phyloP scores from a whole-genome alignment of 2,329 filamentous ascomycete species.

The Monilinia aucupariae region DNA sequence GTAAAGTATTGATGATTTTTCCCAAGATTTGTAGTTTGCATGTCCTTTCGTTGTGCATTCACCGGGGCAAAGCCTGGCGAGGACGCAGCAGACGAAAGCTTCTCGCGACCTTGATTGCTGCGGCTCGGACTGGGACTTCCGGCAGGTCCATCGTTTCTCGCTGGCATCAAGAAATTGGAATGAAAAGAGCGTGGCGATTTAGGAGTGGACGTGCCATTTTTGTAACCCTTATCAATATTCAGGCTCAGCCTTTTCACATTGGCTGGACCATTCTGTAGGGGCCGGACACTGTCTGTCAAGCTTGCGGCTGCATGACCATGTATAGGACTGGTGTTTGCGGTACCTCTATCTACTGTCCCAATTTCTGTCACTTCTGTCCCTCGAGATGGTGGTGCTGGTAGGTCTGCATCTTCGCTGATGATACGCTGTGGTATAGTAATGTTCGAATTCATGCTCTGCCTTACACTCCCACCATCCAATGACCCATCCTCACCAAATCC shows the following conservation, averaged over 20 bases:
- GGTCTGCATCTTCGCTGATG: conserved; percentile 45
- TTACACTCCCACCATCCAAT: conserved; percentile 43
- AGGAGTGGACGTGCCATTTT: conserved; percentile 46
- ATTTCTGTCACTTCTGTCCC: conserved; percentile 72
- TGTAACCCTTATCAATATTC: conserved; percentile 57
- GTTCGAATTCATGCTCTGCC: conserved; percentile 55
- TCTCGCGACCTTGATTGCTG: conserved; percentile 65
- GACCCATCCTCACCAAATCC: conserved; percentile 40
- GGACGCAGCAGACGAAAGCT: conserved; percentile 74
- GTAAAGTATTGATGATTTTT: conserved; percentile 89
- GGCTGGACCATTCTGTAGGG: conserved; percentile 45
- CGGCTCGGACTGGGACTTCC: conserved; percentile 48
- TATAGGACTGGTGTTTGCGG: conserved; percentile 69
- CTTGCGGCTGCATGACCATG: conserved; percentile 55
- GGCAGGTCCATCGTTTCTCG: conserved; percentile 47
- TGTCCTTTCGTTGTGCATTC: conserved; percentile 37
- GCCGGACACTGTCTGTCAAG: conserved; percentile 71
- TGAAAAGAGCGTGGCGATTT: conserved; percentile 73
- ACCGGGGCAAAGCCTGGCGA: conserved; percentile 58
- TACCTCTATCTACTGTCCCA: conserved; percentile 58
- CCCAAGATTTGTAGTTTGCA: conserved; percentile 43
- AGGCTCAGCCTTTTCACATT: conserved; percentile 44
- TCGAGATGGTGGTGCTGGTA: conserved; percentile 62
- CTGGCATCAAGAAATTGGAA: conserved; percentile 64
- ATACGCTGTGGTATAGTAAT: conserved; percentile 17